phyloP scores from a whole-genome alignment of 2,329 filamentous ascomycete species.

The Xylariaceae sp. region DNA sequence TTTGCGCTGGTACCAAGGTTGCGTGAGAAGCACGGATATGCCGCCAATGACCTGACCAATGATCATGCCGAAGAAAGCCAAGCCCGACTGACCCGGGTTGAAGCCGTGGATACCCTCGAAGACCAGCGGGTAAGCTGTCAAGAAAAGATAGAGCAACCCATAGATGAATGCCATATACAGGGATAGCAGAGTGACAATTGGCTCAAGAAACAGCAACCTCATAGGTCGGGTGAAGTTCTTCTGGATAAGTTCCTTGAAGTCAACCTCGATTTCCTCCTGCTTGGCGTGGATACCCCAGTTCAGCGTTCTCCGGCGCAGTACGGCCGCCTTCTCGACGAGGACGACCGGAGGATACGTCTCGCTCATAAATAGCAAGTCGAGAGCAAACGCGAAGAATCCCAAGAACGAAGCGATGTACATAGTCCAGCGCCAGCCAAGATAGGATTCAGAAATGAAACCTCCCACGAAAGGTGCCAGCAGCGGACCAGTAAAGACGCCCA shows the following conservation, averaged over 20 bases:
- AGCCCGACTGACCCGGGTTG: constrained; percentile 63
- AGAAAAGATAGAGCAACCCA: constrained; percentile 70
- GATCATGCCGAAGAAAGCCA: constrained; percentile 85
- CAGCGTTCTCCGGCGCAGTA: constrained; percentile 59
- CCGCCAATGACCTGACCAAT: constrained; percentile 67
- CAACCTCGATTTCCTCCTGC: constrained; percentile 67
- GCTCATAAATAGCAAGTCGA: constrained; percentile 59
- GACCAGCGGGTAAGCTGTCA: constrained; percentile 79
- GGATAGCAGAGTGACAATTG: constrained; percentile 63
- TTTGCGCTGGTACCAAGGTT: constrained; percentile 66
- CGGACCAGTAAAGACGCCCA: constrained; percentile 63
- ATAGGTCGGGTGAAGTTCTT: constrained; percentile 66
- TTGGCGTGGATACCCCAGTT: constrained; percentile 70
- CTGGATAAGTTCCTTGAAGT: constrained; percentile 57
- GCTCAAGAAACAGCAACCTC: constrained; percentile 62
- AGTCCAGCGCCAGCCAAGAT: constrained; percentile 71
- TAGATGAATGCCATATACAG: constrained; percentile 75
- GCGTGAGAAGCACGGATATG: constrained; percentile 55
- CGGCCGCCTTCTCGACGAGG: constrained; percentile 56
- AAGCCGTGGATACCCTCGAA: constrained; percentile 71
- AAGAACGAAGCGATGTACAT: constrained; percentile 61
- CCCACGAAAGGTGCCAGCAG: constrained; percentile 65
- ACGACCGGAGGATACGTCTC: constrained; percentile 69
- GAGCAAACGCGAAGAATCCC: constrained; percentile 55
- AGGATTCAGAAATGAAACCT: constrained; percentile 59